These are phyloP conservation scores for Steccherinum ochraceum DNA, from an alignment of 768 basidiomycete species.

Conservation along the genomic window DNA sequence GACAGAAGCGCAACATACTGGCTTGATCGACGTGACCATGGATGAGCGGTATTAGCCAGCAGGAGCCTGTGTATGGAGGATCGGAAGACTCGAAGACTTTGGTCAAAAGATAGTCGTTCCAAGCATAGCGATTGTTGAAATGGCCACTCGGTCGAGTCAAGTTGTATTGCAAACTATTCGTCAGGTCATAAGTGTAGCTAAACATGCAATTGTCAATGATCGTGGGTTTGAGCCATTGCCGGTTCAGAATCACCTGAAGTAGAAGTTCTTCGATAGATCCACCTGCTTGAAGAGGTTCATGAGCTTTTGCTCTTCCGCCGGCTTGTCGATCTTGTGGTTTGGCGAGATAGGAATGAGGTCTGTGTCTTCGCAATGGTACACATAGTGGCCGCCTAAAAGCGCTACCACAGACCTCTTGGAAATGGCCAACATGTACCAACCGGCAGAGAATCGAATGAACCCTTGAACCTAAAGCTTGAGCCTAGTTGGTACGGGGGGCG, in stretches of 20 bases:
- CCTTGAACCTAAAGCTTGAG: too few species aligned
- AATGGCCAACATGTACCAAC: slow-evolving; percentile 93
- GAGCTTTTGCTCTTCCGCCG: slow-evolving; percentile 82
- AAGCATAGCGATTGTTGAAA: slow-evolving; percentile 86
- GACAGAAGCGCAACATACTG: slow-evolving; percentile 67
- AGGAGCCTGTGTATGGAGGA: slow-evolving; percentile 40
- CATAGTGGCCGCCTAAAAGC: slow-evolving; percentile 89
- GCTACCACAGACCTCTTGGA: slow-evolving; percentile 90
- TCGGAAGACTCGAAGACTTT: slow-evolving; percentile 50
- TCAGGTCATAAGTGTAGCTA: slow-evolving; percentile 95
- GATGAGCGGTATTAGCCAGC: slow-evolving; percentile 88
- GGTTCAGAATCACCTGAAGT: slow-evolving; percentile 65
- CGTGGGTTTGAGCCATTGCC: slow-evolving; percentile 3
- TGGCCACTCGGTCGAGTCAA: slow-evolving; percentile 54
- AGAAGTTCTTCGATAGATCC: slow-evolving; percentile 98
- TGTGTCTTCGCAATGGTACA: slow-evolving; percentile 93
- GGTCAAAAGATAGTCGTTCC: slow-evolving; percentile 88
- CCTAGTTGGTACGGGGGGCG: neutral
- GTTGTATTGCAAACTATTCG: slow-evolving; percentile 92
- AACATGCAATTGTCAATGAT: neutral
- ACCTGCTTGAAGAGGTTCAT: slow-evolving; percentile 93
- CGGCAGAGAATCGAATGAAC: slow-evolving; percentile 90
- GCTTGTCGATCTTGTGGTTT: slow-evolving; percentile 81
- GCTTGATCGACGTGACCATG: slow-evolving; percentile 99
- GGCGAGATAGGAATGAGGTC: slow-evolving; percentile 74